Evolutionary conservation across 2,329 filamentous ascomycete genomes (phyloP), one percentile per base, ranked within the genome.

Genomic region (Bisporella sp.): DNA sequence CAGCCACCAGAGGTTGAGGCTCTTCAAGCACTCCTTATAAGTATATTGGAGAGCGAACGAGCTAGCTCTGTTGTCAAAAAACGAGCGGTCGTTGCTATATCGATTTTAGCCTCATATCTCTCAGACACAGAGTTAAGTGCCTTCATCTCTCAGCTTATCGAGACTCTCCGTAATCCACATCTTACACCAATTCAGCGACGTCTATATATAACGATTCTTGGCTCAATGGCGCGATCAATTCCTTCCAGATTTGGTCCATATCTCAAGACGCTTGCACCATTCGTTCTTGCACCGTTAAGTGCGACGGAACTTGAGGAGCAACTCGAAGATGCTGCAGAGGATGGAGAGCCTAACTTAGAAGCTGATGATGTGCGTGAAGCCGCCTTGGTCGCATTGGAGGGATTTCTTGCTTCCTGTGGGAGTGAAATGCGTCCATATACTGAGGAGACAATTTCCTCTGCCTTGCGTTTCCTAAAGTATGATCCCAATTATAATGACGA

Each of bases 11-110:
- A 99, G 68, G 81, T 97, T 28, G 82, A 89, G 57, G 87, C 86
- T 4, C 75, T 97, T 58, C 85, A 93, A 61, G 80, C 85, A 52
- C 80, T 87, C 4, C 83, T 95, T 40, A 81, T 96, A 63, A 73
- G 78, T n/a, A 81, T 97, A 5, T 75, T 99, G 35, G 87, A 95
- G 65, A 85, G 84, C 57, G 81, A 87, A 31, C 81, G 82, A 50
- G 85, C 85, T n/a, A 84, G 84, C 31, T 91, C 89, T 1, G 88
- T 93, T 37, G 88, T 96, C 54, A 96, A 96, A 71, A 99, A 97
- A 75, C 83, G 93, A 61, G 88, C 91, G 1, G 86, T 99, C 13
- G 82, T 87, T 12, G 92, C 91, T 5, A 81, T 96, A 39, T 91
- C 91, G 3, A 87, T 91, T 53, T 75, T 99, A 31, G 85, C 90